Conservation (phyloP, 306 rosid species). For the Pyrus betulifolia region DNA sequence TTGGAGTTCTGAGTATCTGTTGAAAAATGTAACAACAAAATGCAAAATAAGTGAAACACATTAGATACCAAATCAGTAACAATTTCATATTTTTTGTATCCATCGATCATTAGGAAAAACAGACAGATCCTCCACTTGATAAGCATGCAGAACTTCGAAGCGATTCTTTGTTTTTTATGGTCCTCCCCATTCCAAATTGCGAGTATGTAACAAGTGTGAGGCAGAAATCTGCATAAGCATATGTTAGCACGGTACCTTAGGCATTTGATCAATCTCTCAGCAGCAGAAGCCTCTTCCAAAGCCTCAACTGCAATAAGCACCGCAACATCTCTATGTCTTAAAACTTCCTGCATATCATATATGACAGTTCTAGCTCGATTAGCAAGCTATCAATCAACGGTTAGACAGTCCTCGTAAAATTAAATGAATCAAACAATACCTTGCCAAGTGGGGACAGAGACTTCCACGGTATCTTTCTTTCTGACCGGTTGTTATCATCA, state of each 20-base stretch:
- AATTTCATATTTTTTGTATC: neutral
- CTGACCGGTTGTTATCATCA: constrained; percentile 11
- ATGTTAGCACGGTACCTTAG: neutral
- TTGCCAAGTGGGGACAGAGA: constrained; percentile 26
- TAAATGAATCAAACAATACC: constrained; percentile 11
- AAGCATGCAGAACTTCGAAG: neutral
- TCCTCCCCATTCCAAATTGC: no score
- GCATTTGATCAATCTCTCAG: constrained; percentile 29
- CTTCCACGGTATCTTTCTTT: constrained; percentile 10
- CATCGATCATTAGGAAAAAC: neutral
- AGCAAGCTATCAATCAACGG: neutral
- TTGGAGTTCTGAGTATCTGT: constrained; percentile 23
- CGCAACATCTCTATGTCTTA: constrained; percentile 18
- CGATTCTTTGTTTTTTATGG: neutral
- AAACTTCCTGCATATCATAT: constrained; percentile 15
- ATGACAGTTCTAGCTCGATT: neutral
- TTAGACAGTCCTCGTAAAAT: neutral
- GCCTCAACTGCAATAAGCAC: constrained; percentile 30
- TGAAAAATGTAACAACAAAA: neutral
- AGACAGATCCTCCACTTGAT: no score
- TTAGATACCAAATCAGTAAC: neutral
- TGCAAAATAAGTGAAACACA: neutral
- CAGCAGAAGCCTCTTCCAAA: constrained; percentile 34
- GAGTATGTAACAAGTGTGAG: neutral
- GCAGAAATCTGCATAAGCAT: neutral